Evolutionary conservation across 257 asterid species (phyloP).

Genomic region (Leptodermis oblonga): DNA sequence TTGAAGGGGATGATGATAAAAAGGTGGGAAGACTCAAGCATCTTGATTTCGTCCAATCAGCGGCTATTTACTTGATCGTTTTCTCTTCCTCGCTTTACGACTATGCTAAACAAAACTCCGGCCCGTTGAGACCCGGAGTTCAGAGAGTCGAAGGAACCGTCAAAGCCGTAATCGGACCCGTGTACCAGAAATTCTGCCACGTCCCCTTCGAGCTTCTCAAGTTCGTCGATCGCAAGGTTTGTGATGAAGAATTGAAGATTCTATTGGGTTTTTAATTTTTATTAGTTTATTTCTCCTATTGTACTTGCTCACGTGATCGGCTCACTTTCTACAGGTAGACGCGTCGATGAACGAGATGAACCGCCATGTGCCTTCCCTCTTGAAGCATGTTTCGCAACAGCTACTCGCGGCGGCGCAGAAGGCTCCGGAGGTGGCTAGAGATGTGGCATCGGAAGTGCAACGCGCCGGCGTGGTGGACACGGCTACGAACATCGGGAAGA

Average conservation of each 20-base stretch:
- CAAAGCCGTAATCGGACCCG: slow-evolving; percentile 59
- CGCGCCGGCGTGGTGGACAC: slow-evolving; percentile 45
- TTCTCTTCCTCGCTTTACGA: slow-evolving; percentile 56
- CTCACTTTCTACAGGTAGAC: slow-evolving; percentile 43
- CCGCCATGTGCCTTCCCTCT: slow-evolving; percentile 42
- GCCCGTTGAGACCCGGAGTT: slow-evolving; percentile 70
- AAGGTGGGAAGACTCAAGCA: slow-evolving; percentile 33
- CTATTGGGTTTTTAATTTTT: background rate
- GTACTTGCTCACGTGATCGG: background rate
- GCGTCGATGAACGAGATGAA: slow-evolving; percentile 43
- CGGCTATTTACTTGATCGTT: slow-evolving; percentile 42
- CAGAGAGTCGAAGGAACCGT: slow-evolving; percentile 67
- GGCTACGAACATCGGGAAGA: slow-evolving; percentile 30
- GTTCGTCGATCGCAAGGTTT: slow-evolving; percentile 69
- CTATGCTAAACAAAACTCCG: slow-evolving; percentile 69
- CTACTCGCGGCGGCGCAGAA: slow-evolving; percentile 40
- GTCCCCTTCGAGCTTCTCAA: slow-evolving; percentile 59
- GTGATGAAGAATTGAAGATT: too few relatives aligned
- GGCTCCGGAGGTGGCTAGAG: slow-evolving; percentile 48
- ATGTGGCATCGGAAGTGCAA: slow-evolving; percentile 52
- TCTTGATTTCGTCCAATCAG: slow-evolving; percentile 62
- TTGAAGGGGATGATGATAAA: slow-evolving; percentile 35
- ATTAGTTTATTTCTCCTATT: background rate
- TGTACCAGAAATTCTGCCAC: slow-evolving; percentile 48
- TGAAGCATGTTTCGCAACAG: slow-evolving; percentile 37